Percentiles rank a stretch among this genome's conserved stretches.
Conservation (phyloP, 345 rosid genomes). For the Heritiera fomes region DNA sequence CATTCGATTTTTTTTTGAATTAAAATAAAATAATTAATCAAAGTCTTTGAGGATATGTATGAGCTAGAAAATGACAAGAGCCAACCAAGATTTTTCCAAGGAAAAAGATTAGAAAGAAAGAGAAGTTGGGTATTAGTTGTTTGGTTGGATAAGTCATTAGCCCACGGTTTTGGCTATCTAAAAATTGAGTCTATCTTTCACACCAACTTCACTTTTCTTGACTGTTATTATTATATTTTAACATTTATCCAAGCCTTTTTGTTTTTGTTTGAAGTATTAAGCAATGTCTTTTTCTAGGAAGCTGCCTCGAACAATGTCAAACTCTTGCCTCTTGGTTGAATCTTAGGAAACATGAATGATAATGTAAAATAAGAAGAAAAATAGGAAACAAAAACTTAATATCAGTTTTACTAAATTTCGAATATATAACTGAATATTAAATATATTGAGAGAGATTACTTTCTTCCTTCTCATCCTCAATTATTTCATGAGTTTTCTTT, state of each 20-base stretch:
- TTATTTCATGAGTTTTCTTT: neutral
- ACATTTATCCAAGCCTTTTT: neutral
- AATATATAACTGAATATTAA: no score
- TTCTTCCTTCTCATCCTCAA: neutral
- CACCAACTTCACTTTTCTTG: neutral
- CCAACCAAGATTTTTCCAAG: conserved; percentile 4
- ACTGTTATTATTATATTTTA: neutral
- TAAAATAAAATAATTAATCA: no score
- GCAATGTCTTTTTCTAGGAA: conserved; percentile 17
- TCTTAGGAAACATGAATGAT: conserved; percentile 6
- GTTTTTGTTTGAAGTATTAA: neutral
- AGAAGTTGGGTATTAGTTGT: neutral
- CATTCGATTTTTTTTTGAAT: no score
- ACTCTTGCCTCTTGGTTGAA: neutral
- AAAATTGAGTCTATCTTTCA: conserved; percentile 10
- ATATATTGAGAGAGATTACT: neutral
- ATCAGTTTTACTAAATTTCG: no score
- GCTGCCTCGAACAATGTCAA: conserved; percentile 12
- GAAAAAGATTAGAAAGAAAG: neutral
- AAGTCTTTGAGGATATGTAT: no score
- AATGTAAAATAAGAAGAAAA: no score
- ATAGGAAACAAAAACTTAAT: neutral
- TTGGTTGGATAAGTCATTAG: neutral
- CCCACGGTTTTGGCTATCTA: conserved; percentile 15
- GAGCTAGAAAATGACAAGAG: neutral